Evolutionary conservation across 805 yeast species (phyloP).

Genomic region (Lachancea quebecensis): DNA sequence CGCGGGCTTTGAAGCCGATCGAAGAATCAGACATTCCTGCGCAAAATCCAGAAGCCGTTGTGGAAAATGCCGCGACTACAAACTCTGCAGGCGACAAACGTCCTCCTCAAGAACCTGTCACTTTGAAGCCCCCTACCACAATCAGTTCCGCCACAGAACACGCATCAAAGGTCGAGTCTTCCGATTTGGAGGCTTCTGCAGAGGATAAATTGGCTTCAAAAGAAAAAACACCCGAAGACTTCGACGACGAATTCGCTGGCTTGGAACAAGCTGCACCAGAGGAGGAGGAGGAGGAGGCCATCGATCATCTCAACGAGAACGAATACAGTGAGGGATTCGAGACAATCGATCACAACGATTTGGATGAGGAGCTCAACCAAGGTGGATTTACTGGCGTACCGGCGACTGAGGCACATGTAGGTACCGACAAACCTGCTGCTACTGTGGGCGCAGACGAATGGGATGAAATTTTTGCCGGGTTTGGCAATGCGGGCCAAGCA

Average conservation of each 20-base stretch:
- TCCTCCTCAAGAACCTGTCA: no score
- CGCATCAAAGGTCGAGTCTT: no score
- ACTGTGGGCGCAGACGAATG: slow-evolving; percentile 63
- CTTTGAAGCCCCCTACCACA: no score
- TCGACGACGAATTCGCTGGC: slow-evolving; percentile 40
- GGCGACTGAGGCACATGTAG: slow-evolving; percentile 3
- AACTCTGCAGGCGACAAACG: no score
- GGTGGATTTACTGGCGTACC: slow-evolving; percentile 20
- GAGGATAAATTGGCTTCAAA: slow-evolving; percentile 10
- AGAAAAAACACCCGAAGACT: slow-evolving; percentile 17
- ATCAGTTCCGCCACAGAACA: no score
- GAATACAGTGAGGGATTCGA: slow-evolving; percentile 24
- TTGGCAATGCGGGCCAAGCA: slow-evolving; percentile 40
- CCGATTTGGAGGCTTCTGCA: background rate
- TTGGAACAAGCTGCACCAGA: slow-evolving; percentile 39
- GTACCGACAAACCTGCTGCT: slow-evolving; percentile 3
- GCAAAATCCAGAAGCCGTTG: no score
- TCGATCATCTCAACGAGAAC: slow-evolving; percentile 26
- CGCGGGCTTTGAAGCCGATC: no score
- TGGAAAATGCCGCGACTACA: no score
- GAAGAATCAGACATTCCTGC: no score
- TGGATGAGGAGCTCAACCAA: slow-evolving; percentile 21
- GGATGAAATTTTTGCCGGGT: slow-evolving; percentile 90
- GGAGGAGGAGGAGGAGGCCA: slow-evolving; percentile 31
- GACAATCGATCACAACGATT: slow-evolving; percentile 20